phyloP scores from a whole-genome alignment of 768 basidiomycete species.

The Phlebiopsis gigantea region DNA sequence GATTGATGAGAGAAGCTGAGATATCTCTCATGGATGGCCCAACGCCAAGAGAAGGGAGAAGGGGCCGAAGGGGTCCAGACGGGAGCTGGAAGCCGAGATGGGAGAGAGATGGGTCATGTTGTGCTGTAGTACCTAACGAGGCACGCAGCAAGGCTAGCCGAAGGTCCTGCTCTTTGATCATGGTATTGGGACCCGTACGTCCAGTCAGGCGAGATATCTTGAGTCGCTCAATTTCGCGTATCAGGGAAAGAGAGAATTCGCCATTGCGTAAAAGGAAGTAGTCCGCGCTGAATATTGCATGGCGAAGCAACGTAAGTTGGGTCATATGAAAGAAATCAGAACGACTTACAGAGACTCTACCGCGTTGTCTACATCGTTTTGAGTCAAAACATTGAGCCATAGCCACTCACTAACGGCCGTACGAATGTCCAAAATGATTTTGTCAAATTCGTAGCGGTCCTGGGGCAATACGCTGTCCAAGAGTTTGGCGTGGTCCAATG shows the following conservation, averaged over 20 bases:
- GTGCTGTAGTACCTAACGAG: constrained; percentile 83
- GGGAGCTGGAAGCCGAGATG: constrained; percentile 74
- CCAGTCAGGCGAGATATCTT: constrained; percentile 72
- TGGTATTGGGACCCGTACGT: constrained; percentile 56
- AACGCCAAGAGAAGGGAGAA: constrained; percentile 65
- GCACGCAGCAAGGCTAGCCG: constrained; percentile 84
- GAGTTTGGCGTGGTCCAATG: constrained; percentile 57
- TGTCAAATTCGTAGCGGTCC: constrained; percentile 73
- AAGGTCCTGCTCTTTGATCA: constrained; percentile 89
- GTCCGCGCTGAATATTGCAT: constrained; percentile 60
- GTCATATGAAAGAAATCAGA: neutral
- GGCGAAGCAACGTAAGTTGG: constrained; percentile 10
- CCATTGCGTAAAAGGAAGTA: constrained; percentile 89
- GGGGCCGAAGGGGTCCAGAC: constrained; percentile 73
- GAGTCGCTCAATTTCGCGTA: constrained; percentile 81
- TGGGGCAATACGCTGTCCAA: constrained; percentile 67
- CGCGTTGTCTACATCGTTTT: constrained; percentile 76
- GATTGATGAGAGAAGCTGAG: constrained; percentile 37
- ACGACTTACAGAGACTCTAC: constrained; percentile 74
- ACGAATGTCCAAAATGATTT: constrained; percentile 67
- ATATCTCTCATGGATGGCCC: constrained; percentile 22
- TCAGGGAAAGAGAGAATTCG: constrained; percentile 79
- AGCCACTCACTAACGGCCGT: constrained; percentile 90
- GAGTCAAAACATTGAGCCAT: constrained; percentile 85
- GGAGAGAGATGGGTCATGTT: constrained; percentile 75